phyloP scores from a whole-genome alignment of 2,329 filamentous ascomycete genomes.

The Arthrobotrys sphaeroides region DNA sequence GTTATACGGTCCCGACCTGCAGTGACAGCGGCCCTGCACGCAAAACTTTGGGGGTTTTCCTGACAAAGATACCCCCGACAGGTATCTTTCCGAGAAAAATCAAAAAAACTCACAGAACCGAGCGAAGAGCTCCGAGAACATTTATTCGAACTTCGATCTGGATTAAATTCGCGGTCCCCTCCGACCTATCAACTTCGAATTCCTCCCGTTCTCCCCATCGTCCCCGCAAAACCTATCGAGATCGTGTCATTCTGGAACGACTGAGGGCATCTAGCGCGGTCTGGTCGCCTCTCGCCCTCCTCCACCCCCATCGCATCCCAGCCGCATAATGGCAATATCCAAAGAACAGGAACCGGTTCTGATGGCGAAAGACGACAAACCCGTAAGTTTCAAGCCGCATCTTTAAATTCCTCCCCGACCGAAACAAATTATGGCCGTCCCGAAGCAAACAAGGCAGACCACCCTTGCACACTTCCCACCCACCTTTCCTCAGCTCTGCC shows the following conservation, averaged over 20 bases:
- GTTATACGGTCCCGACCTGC: conserved; percentile 5
- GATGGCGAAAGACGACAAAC: conserved; percentile 52
- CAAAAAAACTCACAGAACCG: background rate
- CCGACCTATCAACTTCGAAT: conserved; percentile 10
- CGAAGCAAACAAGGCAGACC: conserved; percentile 32
- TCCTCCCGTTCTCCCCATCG: conserved; percentile 4
- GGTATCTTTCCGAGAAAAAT: background rate
- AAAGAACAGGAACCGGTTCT: conserved; percentile 41
- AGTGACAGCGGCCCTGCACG: background rate
- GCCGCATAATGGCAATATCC: conserved; percentile 44
- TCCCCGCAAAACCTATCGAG: conserved; percentile 17
- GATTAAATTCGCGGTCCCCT: background rate
- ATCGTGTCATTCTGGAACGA: conserved; percentile 24
- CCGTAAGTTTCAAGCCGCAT: conserved; percentile 45
- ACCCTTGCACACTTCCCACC: conserved; percentile 34
- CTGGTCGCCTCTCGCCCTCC: background rate
- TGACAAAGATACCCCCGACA: background rate
- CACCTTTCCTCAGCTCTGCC: conserved; percentile 22
- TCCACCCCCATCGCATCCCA: background rate
- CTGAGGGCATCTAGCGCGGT: background rate
- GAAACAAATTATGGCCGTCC: conserved; percentile 30
- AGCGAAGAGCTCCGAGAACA: background rate
- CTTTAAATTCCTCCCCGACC: background rate
- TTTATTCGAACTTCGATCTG: too few species aligned
- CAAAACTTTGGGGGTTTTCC: conserved; percentile 6